phyloP scores from a whole-genome alignment of 352 stramenopile species.

The Pythium phragmiticola region DNA sequence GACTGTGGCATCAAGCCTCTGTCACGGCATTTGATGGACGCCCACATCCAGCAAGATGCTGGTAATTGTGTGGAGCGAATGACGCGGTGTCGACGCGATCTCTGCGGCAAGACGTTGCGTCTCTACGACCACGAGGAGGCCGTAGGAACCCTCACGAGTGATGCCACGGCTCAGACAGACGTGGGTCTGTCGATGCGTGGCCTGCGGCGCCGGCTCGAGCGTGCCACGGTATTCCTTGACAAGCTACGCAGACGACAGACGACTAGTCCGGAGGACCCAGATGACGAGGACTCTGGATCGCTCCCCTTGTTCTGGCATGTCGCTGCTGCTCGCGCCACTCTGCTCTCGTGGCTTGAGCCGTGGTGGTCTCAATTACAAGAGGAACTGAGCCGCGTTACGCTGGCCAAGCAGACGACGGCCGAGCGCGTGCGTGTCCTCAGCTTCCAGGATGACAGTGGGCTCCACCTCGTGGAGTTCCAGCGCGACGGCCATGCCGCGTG shows the following conservation, averaged over 20 bases:
- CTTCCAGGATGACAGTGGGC: slow-evolving; percentile 29
- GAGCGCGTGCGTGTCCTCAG: slow-evolving; percentile 43
- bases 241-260: slow-evolving; percentile 13
- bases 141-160: background rate
- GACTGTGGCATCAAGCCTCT: slow-evolving; percentile 21
- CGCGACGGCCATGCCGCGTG: slow-evolving; percentile 48
- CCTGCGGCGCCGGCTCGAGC: slow-evolving; percentile 13
- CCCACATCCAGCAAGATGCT: slow-evolving; percentile 41
- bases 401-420: slow-evolving; percentile 15
- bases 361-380: slow-evolving; percentile 1
- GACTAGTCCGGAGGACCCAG: background rate
- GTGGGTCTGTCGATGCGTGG: slow-evolving; percentile 16
- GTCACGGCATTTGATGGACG: slow-evolving; percentile 40
- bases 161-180: background rate
- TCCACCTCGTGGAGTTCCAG: slow-evolving; percentile 55
- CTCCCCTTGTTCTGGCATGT: slow-evolving; percentile 5
- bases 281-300: slow-evolving; percentile 1
- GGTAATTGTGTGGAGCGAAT: slow-evolving; percentile 45
- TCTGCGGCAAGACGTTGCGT: slow-evolving; percentile 64
- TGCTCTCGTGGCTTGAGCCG: slow-evolving; percentile 24
- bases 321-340: background rate
- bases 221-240: slow-evolving; percentile 9
- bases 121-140: slow-evolving; percentile 36
- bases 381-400: background rate
- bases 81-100: slow-evolving; percentile 49